Percentiles rank a stretch among this genome's conserved stretches.
Conservation (phyloP, 192 early-diverging fungal genomes). For the Linnemannia elongata region DNA sequence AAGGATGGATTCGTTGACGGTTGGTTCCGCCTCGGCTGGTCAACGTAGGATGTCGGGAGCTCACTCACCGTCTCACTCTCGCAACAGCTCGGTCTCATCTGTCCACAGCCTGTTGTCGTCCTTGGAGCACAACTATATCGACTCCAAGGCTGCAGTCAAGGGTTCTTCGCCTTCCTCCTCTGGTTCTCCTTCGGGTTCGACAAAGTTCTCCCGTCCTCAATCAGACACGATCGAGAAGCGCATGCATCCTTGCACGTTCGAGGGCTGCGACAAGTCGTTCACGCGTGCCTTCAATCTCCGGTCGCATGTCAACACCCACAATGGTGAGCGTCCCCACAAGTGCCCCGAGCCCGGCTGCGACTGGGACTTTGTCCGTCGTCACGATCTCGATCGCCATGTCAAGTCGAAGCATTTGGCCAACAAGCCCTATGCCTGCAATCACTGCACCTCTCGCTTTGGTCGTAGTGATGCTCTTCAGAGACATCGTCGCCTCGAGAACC, state of each 20-base stretch:
- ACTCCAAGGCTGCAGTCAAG: constrained; percentile 4
- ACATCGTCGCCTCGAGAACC: constrained; percentile 61
- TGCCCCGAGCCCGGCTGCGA: constrained; percentile 76
- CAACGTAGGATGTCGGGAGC: constrained; percentile 16
- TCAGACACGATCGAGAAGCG: constrained; percentile 48
- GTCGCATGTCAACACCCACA: constrained; percentile 85
- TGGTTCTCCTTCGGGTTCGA: constrained; percentile 2
- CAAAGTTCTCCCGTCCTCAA: constrained; percentile 17
- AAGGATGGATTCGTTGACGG: constrained; percentile 16
- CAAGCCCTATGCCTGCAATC: constrained; percentile 70
- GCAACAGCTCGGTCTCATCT: constrained; percentile 48
- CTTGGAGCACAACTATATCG: not conserved
- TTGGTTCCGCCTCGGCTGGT: constrained; percentile 14
- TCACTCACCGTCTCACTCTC: constrained; percentile 28
- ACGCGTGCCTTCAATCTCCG: constrained; percentile 90
- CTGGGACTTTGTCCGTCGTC: constrained; percentile 79
- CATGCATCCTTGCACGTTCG: constrained; percentile 53
- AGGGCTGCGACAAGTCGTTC: constrained; percentile 84
- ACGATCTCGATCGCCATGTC: constrained; percentile 83
- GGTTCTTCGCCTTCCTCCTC: constrained; percentile 3
- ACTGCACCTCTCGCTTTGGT: constrained; percentile 79
- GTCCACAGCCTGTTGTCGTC: constrained; percentile 32
- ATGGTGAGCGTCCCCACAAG: constrained; percentile 77
- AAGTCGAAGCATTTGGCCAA: constrained; percentile 71
- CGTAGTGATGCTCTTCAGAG: constrained; percentile 82